Conservation (phyloP, 257 asterid species). For the Schizonepeta tenuifolia region DNA sequence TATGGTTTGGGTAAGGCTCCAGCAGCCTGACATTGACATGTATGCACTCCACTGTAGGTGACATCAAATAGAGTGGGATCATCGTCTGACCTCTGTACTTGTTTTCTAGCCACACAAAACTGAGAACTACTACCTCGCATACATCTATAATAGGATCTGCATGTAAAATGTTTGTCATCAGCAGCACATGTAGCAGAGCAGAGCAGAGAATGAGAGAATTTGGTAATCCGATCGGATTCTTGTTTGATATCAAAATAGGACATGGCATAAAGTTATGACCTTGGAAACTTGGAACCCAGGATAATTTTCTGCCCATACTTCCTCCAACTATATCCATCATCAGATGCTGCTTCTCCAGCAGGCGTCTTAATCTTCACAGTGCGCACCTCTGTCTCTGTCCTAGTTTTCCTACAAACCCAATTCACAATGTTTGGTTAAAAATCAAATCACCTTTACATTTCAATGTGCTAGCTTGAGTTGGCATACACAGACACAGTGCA, state of each 20-base stretch:
- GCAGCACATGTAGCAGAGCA: no score
- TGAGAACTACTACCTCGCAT: neutral
- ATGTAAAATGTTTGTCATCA: neutral
- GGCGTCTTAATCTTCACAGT: no score
- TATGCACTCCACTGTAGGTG: neutral
- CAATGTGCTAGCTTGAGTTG: no score
- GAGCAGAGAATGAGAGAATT: no score
- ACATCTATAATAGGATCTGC: conserved; percentile 34
- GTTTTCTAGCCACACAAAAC: conserved; percentile 14
- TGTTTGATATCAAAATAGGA: neutral
- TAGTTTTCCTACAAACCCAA: conserved; percentile 29
- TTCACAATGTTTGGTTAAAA: conserved; percentile 10
- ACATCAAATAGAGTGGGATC: neutral
- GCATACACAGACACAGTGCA: no score
- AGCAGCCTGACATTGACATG: conserved; percentile 29
- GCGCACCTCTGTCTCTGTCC: no score
- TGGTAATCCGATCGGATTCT: neutral
- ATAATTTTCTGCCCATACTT: conserved; percentile 24
- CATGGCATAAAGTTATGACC: conserved; percentile 26
- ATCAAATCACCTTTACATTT: no score
- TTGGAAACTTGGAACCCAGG: conserved; percentile 8
- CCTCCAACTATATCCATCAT: conserved; percentile 33
- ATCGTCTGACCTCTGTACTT: neutral
- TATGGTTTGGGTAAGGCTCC: neutral
- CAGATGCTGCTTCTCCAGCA: neutral